Percentiles rank a stretch among this genome's conserved stretches.
Conservation (phyloP, 23 red algal genomes). For the Cyanidioschyzon merolae region DNA sequence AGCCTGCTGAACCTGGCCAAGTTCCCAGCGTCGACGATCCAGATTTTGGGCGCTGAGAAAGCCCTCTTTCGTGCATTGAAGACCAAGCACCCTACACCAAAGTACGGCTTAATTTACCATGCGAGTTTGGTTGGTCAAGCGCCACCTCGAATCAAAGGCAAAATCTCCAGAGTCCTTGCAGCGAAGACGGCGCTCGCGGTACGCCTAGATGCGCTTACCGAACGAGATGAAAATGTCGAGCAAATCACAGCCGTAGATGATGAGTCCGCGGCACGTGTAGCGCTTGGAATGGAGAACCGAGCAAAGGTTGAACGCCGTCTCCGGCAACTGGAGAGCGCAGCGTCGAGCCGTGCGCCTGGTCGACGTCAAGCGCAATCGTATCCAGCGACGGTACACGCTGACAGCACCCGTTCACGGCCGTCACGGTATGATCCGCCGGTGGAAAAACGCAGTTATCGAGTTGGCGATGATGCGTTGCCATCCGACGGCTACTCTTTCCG, state of each 20-base stretch:
- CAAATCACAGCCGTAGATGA: neutral
- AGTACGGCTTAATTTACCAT: constrained; percentile 93
- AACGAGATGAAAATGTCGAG: constrained; percentile 35
- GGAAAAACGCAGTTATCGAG: constrained; percentile 4
- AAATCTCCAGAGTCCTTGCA: constrained; percentile 85
- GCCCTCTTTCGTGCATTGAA: constrained; percentile 94
- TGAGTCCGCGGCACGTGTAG: neutral
- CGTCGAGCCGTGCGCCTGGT: neutral
- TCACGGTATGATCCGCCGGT: constrained; percentile 5
- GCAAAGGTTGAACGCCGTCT: constrained; percentile 57
- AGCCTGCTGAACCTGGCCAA: constrained; percentile 76
- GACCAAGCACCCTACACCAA: constrained; percentile 96
- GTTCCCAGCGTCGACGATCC: constrained; percentile 91
- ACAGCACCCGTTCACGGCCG: neutral
- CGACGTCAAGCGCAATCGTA: neutral
- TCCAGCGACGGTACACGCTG: neutral
- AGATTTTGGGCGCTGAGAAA: constrained; percentile 97
- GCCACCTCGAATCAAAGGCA: constrained; percentile 77
- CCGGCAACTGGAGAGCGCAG: constrained; percentile 44
- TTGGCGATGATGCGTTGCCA: neutral
- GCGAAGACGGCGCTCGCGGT: constrained; percentile 77
- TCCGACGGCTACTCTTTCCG: neutral
- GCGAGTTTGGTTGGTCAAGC: constrained; percentile 81
- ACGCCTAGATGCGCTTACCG: constrained; percentile 73
- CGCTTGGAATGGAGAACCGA: constrained; percentile 51